Evolutionary conservation across 805 yeast genomes (phyloP).

Genomic region (Nakazawaea sp.): DNA sequence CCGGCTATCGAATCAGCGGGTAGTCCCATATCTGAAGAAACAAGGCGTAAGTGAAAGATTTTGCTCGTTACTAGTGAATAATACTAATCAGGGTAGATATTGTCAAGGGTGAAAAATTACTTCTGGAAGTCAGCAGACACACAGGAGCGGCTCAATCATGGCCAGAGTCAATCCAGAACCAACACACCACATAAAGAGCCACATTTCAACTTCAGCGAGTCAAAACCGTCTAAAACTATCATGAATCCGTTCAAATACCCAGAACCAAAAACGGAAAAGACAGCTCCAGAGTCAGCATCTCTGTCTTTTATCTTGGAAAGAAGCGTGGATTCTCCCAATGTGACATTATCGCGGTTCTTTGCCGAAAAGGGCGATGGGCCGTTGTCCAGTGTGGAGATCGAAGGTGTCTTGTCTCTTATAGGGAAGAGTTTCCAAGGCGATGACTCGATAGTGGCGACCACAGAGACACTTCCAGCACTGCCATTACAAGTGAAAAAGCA

Average conservation of each 20-base stretch:
- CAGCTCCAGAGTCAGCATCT: background rate
- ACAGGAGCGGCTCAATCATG: too few species aligned
- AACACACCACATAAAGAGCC: constrained; percentile 1
- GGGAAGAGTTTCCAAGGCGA: constrained; percentile 28
- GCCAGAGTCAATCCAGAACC: too few species aligned
- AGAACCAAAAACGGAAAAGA: constrained; percentile 1
- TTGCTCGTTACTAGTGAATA: too few species aligned
- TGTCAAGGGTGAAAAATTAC: constrained; percentile 1
- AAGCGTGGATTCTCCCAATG: constrained; percentile 6
- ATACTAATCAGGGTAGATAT: too few species aligned
- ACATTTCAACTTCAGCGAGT: constrained; percentile 1
- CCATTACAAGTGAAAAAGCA: background rate
- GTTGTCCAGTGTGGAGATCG: constrained; percentile 65
- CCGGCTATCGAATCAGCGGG: background rate
- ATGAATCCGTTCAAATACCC: constrained; percentile 9
- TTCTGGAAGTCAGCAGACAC: too few species aligned
- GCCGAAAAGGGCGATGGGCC: constrained; percentile 68
- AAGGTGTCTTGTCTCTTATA: constrained; percentile 67
- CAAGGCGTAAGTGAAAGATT: constrained; percentile 5
- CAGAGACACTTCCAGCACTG: background rate
- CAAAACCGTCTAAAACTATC: background rate
- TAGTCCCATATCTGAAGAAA: constrained; percentile 2
- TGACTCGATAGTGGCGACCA: background rate
- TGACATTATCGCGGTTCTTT: constrained; percentile 8
- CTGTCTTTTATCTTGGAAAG: background rate